phyloP scores from a whole-genome alignment of 2,329 filamentous ascomycete species.

The Dichotomopilus funicola region DNA sequence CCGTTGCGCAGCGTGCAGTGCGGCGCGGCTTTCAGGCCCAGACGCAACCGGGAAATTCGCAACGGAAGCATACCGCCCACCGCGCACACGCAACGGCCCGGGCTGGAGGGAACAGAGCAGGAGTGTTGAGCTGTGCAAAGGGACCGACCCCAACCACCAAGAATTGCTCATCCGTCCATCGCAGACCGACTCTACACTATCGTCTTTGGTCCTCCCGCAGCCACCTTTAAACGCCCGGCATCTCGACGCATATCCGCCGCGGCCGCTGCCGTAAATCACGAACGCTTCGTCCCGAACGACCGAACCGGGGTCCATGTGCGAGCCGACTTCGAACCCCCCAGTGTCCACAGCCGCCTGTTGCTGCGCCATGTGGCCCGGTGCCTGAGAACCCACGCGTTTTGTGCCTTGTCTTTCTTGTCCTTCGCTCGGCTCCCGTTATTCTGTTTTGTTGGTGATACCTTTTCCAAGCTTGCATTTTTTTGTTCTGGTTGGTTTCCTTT shows the following conservation, averaged over 20 bases:
- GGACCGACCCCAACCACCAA: too few relatives aligned
- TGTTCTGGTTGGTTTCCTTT: slow-evolving; percentile 4
- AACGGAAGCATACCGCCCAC: too few relatives aligned
- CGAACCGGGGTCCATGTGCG: slow-evolving; percentile 12
- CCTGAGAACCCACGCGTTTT: slow-evolving; percentile 10
- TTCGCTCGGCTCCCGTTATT: background rate
- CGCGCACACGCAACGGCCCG: too few relatives aligned
- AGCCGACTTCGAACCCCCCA: slow-evolving; percentile 8
- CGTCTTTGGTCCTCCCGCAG: too few relatives aligned
- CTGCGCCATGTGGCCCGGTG: slow-evolving; percentile 23
- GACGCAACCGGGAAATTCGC: background rate
- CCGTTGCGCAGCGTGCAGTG: slow-evolving; percentile 1
- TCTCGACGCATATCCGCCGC: background rate
- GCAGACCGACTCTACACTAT: background rate
- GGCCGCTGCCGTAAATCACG: background rate
- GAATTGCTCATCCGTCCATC: too few relatives aligned
- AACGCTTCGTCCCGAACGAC: background rate
- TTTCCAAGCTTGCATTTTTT: slow-evolving; percentile 2
- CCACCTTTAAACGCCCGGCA: background rate
- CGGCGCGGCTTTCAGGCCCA: slow-evolving; percentile 13
- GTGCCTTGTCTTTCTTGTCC: too few relatives aligned
- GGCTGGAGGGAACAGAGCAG: too few relatives aligned
- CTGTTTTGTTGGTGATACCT: slow-evolving; percentile 21
- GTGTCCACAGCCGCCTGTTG: slow-evolving; percentile 5
- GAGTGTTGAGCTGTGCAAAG: too few relatives aligned